Evolutionary conservation across 805 yeast genomes (phyloP).

Genomic region (Saccharomycopsis vini): DNA sequence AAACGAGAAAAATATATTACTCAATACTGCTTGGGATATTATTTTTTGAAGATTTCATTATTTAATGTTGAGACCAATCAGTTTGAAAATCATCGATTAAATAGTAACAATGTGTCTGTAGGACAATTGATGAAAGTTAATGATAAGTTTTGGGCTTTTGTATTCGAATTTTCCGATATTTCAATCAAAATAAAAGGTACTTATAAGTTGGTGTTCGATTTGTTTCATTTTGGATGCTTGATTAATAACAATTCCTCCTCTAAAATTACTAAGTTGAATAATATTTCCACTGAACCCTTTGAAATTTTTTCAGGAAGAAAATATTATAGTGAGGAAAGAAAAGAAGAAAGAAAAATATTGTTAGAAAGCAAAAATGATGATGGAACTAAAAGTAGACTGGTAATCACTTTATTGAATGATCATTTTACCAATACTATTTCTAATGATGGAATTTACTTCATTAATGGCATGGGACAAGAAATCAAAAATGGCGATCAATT

Average conservation of each 20-base stretch:
- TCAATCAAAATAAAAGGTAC: conserved; percentile 8
- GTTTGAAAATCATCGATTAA: conserved; percentile 5
- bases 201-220: conserved; percentile 3
- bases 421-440: no score
- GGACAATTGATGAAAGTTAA: conserved; percentile 6
- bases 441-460: background rate
- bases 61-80: conserved; percentile 2
- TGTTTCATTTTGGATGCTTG: background rate
- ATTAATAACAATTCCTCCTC: background rate
- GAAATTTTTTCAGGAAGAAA: conserved; percentile 9
- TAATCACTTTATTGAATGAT: no score
- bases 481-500: no score
- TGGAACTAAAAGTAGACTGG: no score
- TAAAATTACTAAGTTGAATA: conserved; percentile 1
- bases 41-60: conserved; percentile 5
- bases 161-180: conserved; percentile 7
- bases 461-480: background rate
- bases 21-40: conserved; percentile 5
- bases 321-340: conserved; percentile 9
- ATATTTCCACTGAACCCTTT: conserved; percentile 1
- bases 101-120: conserved; percentile 3
- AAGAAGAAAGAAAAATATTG: conserved; percentile 4
- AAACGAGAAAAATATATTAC: conserved; percentile 1
- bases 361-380: background rate
- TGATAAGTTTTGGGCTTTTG: background rate